Conservation (phyloP, 2,329 filamentous ascomycete genomes). For the Colletotrichum gigasporum region DNA sequence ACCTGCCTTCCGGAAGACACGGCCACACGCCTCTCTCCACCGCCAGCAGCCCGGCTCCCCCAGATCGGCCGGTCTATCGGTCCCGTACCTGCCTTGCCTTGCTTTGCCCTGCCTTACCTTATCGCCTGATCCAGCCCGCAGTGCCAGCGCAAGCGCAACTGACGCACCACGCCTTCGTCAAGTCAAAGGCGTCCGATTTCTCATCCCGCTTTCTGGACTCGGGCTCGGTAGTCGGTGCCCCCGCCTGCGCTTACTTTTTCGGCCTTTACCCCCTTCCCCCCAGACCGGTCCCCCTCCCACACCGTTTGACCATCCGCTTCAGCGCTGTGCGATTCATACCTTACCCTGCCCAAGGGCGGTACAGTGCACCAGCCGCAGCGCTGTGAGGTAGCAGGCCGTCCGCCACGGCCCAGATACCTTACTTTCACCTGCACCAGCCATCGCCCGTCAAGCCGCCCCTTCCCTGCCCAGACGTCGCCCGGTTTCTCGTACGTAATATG, state of each 20-base stretch:
- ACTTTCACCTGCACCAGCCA: too few relatives aligned
- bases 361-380: too few relatives aligned
- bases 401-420: too few relatives aligned
- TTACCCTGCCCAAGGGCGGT: neutral
- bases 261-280: neutral
- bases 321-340: neutral
- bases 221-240: too few relatives aligned
- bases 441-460: too few relatives aligned
- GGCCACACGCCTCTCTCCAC: too few relatives aligned
- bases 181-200: neutral
- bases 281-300: neutral
- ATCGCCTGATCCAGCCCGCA: too few relatives aligned
- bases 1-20: too few relatives aligned
- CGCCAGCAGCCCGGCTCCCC: neutral
- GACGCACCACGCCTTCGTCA: too few relatives aligned
- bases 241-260: neutral
- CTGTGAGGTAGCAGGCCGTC: too few relatives aligned
- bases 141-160: neutral
- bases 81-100: too few relatives aligned
- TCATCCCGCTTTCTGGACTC: conserved; percentile 2
- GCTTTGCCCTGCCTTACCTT: too few relatives aligned
- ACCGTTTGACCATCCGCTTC: neutral
- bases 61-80: neutral
- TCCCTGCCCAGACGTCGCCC: neutral
- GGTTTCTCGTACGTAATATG: conserved; percentile 5